phyloP scores from a whole-genome alignment of 208 protist genomes.

The Wallacemonas rigidus region DNA sequence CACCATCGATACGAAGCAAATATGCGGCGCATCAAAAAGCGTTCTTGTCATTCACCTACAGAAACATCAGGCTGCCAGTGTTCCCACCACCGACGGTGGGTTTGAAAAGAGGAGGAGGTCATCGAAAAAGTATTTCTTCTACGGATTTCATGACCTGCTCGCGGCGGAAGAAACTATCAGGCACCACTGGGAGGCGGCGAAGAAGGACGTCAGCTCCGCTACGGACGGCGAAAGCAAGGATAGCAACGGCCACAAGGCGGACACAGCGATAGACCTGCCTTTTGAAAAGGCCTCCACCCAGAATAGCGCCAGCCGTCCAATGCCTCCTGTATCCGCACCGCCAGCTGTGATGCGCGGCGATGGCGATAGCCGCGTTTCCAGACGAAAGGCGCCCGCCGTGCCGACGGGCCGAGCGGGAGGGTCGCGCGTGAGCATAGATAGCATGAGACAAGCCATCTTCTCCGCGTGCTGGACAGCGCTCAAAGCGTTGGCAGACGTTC shows the following conservation, averaged over 20 bases:
- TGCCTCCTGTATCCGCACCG: background rate
- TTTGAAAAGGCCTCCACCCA: slow-evolving; percentile 14
- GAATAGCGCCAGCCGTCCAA: slow-evolving; percentile 9
- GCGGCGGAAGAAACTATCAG: slow-evolving; percentile 53
- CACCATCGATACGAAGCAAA: slow-evolving; percentile 63
- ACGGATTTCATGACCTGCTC: slow-evolving; percentile 80
- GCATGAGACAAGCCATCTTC: background rate
- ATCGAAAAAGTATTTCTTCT: slow-evolving; percentile 67
- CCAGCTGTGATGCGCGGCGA: slow-evolving; percentile 3
- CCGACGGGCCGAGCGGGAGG: slow-evolving; percentile 19
- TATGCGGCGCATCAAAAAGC: slow-evolving; percentile 71
- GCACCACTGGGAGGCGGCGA: slow-evolving; percentile 31
- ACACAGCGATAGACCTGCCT: slow-evolving; percentile 6
- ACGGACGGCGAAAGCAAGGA: slow-evolving; percentile 5
- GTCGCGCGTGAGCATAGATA: background rate
- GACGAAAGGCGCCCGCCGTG: slow-evolving; percentile 12
- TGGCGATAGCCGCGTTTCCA: slow-evolving; percentile 13
- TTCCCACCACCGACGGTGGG: background rate
- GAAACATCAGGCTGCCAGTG: slow-evolving; percentile 18
- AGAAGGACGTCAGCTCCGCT: slow-evolving; percentile 1
- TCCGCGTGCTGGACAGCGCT: background rate
- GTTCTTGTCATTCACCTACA: slow-evolving; percentile 65
- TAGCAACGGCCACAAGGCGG: slow-evolving; percentile 12
- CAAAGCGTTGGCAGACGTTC: background rate
- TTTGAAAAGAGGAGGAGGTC: background rate